Evolutionary conservation across 345 rosid genomes (phyloP).

Genomic region (Schrenkiella parvula): DNA sequence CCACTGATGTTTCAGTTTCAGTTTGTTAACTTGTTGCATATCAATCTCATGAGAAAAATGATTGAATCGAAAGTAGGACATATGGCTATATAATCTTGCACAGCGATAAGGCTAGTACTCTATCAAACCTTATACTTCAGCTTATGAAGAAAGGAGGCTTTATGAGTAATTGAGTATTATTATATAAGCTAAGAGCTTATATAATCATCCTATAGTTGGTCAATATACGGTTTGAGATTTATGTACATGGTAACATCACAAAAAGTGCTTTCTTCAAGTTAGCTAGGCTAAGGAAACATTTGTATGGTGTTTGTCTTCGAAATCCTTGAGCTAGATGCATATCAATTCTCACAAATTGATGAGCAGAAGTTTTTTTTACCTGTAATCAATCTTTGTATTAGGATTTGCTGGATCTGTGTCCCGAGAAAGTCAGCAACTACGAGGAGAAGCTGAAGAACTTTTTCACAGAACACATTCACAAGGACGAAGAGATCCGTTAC

Average conservation of each 20-base stretch:
- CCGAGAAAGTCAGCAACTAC: constrained; percentile 74
- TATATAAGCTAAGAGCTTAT: background rate
- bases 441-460: constrained; percentile 85
- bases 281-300: background rate
- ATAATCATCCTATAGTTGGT: background rate
- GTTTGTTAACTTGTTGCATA: background rate
- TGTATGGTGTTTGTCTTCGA: background rate
- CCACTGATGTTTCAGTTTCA: background rate
- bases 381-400: constrained; percentile 4
- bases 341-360: background rate
- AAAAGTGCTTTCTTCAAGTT: background rate
- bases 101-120: background rate
- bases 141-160: background rate
- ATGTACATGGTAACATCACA: background rate
- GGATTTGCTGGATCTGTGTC: constrained; percentile 85
- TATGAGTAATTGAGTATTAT: background rate
- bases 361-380: background rate
- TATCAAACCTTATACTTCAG: too few species aligned
- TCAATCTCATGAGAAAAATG: background rate
- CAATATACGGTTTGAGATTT: background rate
- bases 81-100: background rate
- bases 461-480: constrained; percentile 83
- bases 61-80: background rate
- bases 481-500: constrained; percentile 88
- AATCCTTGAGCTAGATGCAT: background rate